Percentiles rank a stretch among this genome's conserved stretches.
Evolutionary conservation across 345 rosid species (phyloP).

Genomic region (Populus alba): DNA sequence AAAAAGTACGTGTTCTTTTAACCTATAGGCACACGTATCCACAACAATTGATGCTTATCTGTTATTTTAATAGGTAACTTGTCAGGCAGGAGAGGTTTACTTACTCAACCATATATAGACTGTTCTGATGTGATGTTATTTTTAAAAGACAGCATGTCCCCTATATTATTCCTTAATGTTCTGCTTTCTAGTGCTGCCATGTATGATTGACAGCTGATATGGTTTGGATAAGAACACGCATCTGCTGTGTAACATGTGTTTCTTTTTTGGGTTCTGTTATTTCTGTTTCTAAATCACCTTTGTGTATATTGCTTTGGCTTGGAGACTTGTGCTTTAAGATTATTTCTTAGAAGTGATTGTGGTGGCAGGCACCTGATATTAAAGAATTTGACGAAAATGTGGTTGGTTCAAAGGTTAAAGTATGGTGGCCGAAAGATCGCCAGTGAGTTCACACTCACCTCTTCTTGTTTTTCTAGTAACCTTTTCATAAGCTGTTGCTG

Average conservation of each 20-base stretch:
- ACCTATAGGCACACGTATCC: not conserved
- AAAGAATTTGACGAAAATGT: conserved; percentile 44
- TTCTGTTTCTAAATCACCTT: not conserved
- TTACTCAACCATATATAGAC: not conserved
- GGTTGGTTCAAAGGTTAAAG: conserved; percentile 72
- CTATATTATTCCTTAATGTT: not conserved
- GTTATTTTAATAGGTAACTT: not conserved
- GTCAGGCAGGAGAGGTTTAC: not conserved
- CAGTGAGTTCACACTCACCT: conserved; percentile 37
- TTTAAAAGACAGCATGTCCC: not conserved
- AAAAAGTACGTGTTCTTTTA: conserved; percentile 40
- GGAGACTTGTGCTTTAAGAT: conserved; percentile 3
- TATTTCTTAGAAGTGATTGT: conserved; percentile 20
- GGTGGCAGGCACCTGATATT: conserved; percentile 53
- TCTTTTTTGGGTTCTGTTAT: not conserved
- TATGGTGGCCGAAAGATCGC: conserved; percentile 93
- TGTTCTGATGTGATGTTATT: not conserved
- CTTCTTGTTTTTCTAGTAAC: not conserved
- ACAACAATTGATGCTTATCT: not conserved
- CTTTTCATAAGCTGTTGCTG: not conserved
- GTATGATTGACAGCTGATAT: too few relatives aligned
- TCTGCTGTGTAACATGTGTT: not conserved
- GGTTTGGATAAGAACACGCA: not conserved
- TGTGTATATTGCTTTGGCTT: not conserved
- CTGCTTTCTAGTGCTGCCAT: not conserved